A percentile compares a stretch with the other conserved stretches of the same genome.
phyloP scores from a whole-genome alignment of 306 rosid genomes.

The Castanea crenata region DNA sequence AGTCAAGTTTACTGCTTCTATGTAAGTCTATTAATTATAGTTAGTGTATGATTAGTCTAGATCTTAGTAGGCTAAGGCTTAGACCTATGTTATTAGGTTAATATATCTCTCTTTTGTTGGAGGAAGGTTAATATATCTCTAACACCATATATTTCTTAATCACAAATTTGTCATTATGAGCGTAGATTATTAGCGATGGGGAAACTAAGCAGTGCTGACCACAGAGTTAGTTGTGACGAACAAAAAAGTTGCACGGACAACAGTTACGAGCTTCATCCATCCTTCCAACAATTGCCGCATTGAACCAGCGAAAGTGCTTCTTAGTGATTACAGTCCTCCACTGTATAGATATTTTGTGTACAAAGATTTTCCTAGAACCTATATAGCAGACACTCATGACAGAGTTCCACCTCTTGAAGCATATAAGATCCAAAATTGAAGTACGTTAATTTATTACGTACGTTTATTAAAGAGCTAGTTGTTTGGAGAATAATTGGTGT shows the following conservation, averaged over 20 bases:
- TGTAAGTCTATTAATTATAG: no score
- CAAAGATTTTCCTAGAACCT: slow-evolving; percentile 18
- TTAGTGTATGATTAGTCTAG: no score
- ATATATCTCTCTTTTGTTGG: no score
- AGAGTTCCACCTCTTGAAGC: slow-evolving; percentile 9
- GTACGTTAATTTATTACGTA: neutral
- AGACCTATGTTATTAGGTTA: no score
- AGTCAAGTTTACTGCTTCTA: no score
- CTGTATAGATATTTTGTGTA: slow-evolving; percentile 5
- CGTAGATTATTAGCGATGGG: slow-evolving; percentile 26
- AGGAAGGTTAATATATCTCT: no score
- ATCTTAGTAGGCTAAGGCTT: no score
- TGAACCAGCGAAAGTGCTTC: slow-evolving; percentile 22
- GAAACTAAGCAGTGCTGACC: slow-evolving; percentile 24
- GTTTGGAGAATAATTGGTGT: neutral
- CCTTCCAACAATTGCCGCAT: slow-evolving; percentile 15
- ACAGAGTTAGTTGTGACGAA: slow-evolving; percentile 25
- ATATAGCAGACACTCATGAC: slow-evolving; percentile 4
- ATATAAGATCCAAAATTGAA: slow-evolving; percentile 15
- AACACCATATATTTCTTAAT: no score
- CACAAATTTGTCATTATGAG: neutral
- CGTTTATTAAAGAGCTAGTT: neutral
- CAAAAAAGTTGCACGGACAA: slow-evolving; percentile 5
- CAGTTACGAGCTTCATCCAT: slow-evolving; percentile 12
- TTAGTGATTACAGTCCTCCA: neutral